phyloP scores from a whole-genome alignment of 768 basidiomycete genomes.

The Mycena alexandri region DNA sequence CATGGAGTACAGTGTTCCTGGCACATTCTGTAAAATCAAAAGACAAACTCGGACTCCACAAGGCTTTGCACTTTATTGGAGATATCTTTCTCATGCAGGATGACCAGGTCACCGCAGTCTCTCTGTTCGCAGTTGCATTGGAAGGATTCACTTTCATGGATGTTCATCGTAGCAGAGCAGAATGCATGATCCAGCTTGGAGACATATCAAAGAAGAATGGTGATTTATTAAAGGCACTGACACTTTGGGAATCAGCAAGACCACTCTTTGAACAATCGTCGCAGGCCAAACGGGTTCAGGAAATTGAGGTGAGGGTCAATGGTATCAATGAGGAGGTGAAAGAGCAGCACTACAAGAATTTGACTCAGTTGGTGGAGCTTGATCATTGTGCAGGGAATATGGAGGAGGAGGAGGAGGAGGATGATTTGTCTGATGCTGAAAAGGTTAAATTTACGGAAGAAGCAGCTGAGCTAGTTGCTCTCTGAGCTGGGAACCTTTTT shows the following conservation, averaged over 20 bases:
- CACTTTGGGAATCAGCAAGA: neutral
- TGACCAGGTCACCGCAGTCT: too few relatives aligned
- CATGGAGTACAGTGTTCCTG: neutral
- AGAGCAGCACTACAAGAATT: neutral
- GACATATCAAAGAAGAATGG: too few relatives aligned
- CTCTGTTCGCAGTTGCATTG: too few relatives aligned
- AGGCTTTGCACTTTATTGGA: too few relatives aligned
- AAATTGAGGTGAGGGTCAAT: neutral
- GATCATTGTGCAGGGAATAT: neutral
- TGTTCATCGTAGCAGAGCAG: too few relatives aligned
- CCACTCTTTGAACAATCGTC: neutral
- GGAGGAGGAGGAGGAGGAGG: too few relatives aligned
- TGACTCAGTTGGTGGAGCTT: neutral
- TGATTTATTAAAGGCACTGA: neutral
- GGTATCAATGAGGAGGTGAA: neutral
- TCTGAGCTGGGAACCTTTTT: too few relatives aligned
- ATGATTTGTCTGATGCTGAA: neutral
- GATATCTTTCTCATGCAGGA: too few relatives aligned
- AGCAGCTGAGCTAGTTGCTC: neutral
- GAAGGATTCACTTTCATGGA: too few relatives aligned
- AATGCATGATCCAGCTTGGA: too few relatives aligned
- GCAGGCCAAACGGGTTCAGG: neutral
- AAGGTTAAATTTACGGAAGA: neutral
- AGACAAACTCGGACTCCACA: neutral
- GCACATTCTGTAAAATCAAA: neutral